Base-by-base conservation (phyloP, 2,329 filamentous ascomycete species). In the Aspergillus flavus region DNA sequence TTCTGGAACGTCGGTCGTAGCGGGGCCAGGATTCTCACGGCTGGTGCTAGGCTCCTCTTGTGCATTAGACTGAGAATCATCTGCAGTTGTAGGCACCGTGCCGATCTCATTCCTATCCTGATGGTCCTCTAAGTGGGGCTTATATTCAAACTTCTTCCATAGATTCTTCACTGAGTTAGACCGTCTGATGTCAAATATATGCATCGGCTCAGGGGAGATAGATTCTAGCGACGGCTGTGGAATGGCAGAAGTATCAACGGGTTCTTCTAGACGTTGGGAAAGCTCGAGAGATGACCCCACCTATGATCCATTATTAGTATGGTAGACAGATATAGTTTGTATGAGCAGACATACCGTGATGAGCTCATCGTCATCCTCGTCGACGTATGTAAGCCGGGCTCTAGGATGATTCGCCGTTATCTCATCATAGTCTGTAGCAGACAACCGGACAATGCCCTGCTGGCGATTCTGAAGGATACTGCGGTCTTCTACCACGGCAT, bases 211-310 rank as follows among this genome's bases (percentile, higher is more conserved):
- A 14, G 16, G 48, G 48, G 28, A 9, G 19, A 34, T 14, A 5
- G 67, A 32, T 6, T 41, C 34, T 19, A 48, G 52, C 21, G 57
- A 23, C 16, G 19, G 26, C 14, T 36, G 21, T 19, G 39, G 21
- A n/a, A 46, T 26, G 23, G 23, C 19, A 41, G 46, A 32, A 32
- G 61, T 52, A 48, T 69, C 64, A n/a, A 73, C 39, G 26, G 80
- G 76, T 60, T 83, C 81, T 32, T 80, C 78, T 10, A 83, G 75
- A 52, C 80, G 79, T 63, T 83, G 79, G 36, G 73, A 72, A 54
- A 83, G 78, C 66, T 83, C 81, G 28, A 81, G 70, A 53, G 80
- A 78, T 26, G 81, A 82, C 45, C 81, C 81, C 63, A 83, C 78
- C 80, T 82, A 58, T 34, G 30, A 45, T 52, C 34, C 54, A 57